Evolutionary conservation across 2,329 filamentous ascomycete genomes (phyloP).

Genomic region (Didymella exigua): DNA sequence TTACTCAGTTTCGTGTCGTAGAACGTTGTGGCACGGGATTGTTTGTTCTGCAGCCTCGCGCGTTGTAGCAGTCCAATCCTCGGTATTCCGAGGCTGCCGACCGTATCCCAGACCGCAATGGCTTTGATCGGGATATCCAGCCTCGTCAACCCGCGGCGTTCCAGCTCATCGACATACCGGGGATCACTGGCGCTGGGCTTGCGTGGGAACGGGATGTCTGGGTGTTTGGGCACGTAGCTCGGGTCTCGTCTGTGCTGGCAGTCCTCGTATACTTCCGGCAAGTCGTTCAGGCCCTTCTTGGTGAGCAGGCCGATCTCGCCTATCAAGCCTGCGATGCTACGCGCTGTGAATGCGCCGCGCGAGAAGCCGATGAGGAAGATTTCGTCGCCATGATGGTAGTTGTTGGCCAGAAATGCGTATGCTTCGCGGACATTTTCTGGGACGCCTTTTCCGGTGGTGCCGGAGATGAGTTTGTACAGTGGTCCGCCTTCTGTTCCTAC

Average conservation of each 20-base stretch:
- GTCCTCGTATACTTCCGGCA: constrained; percentile 56
- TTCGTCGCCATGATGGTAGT: constrained; percentile 58
- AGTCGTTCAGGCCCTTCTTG: constrained; percentile 52
- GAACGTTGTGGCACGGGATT: constrained; percentile 51
- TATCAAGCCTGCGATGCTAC: constrained; percentile 52
- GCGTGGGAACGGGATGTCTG: constrained; percentile 54
- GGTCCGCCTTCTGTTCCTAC: constrained; percentile 54
- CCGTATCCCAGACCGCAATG: constrained; percentile 58
- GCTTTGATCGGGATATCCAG: constrained; percentile 50
- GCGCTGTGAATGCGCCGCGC: constrained; percentile 55
- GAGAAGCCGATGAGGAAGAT: constrained; percentile 57
- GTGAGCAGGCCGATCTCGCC: constrained; percentile 56
- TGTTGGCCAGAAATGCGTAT: constrained; percentile 59
- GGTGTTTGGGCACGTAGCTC: constrained; percentile 53
- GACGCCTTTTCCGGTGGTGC: constrained; percentile 54
- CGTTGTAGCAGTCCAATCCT: constrained; percentile 50
- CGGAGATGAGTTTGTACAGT: constrained; percentile 50
- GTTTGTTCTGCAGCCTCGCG: constrained; percentile 42
- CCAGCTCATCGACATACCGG: constrained; percentile 51
- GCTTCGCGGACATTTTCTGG: constrained; percentile 55
- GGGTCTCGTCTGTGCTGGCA: constrained; percentile 52
- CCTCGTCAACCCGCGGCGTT: constrained; percentile 41
- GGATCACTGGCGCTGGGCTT: constrained; percentile 54
- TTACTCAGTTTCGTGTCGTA: constrained; percentile 54
- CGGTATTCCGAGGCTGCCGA: constrained; percentile 54